Conservation (phyloP, 2,329 filamentous ascomycete species). For the Huntiella bhutanensis region DNA sequence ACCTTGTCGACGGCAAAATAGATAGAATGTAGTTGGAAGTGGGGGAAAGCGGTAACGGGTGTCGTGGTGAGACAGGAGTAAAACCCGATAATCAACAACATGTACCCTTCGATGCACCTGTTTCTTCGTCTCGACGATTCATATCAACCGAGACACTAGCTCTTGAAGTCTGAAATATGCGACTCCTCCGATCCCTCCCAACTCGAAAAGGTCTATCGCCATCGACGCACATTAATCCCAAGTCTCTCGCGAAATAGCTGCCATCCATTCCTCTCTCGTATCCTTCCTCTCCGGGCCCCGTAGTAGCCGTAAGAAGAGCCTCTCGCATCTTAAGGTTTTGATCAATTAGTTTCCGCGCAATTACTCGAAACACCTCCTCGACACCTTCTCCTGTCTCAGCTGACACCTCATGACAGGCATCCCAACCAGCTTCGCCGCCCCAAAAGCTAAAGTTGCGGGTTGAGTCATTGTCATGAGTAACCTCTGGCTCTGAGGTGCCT, state of each 20-base stretch:
- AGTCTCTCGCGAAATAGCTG: slow-evolving; percentile 29
- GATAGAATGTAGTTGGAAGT: background rate
- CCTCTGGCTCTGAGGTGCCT: slow-evolving; percentile 14
- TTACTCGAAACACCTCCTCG: slow-evolving; percentile 77
- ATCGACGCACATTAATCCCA: background rate
- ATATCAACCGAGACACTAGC: slow-evolving; percentile 21
- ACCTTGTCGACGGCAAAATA: background rate
- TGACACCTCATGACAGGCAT: slow-evolving; percentile 91
- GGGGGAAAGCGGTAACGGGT: background rate
- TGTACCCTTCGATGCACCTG: slow-evolving; percentile 2
- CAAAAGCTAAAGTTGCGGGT: slow-evolving; percentile 62
- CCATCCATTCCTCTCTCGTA: slow-evolving; percentile 26
- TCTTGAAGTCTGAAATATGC: slow-evolving; percentile 32
- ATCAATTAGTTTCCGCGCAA: slow-evolving; percentile 43
- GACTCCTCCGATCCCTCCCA: slow-evolving; percentile 37
- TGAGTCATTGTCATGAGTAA: slow-evolving; percentile 40
- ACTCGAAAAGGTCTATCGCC: slow-evolving; percentile 33
- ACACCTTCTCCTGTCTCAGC: slow-evolving; percentile 89
- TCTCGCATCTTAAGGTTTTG: slow-evolving; percentile 45
- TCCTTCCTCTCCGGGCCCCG: slow-evolving; percentile 29
- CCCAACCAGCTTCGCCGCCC: slow-evolving; percentile 88
- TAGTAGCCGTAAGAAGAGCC: slow-evolving; percentile 35
- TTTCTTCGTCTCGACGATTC: slow-evolving; percentile 24
- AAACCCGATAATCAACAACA: slow-evolving; percentile 14
- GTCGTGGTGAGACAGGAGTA: background rate